Evolutionary conservation across 2,329 filamentous ascomycete genomes (phyloP).

Genomic region (Penicillium sp.): DNA sequence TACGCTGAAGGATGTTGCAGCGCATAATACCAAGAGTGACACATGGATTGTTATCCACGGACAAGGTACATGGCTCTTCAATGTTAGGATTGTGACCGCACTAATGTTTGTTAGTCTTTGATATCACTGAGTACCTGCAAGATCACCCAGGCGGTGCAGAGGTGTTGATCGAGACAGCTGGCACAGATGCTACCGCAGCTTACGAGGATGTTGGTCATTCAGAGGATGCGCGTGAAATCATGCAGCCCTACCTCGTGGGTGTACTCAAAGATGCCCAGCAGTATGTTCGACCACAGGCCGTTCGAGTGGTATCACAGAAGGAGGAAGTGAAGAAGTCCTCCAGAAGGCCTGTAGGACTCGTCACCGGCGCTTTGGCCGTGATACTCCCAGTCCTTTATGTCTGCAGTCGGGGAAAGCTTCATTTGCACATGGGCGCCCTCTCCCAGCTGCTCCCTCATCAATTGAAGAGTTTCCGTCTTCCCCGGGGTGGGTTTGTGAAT

Average conservation of each 20-base stretch:
- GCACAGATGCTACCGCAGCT: conserved; percentile 43
- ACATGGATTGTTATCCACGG: conserved; percentile 59
- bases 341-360: conserved; percentile 31
- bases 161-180: conserved; percentile 42
- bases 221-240: conserved; percentile 46
- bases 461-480: conserved; percentile 4
- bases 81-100: background rate
- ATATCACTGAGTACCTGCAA: conserved; percentile 58
- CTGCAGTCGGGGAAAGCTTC: conserved; percentile 3
- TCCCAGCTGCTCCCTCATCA: conserved; percentile 3
- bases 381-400: conserved; percentile 11
- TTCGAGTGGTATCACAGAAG: conserved; percentile 22
- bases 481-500: conserved; percentile 22
- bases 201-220: conserved; percentile 49
- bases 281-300: conserved; percentile 16
- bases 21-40: conserved; percentile 51
- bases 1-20: conserved; percentile 41
- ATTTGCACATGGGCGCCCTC: background rate
- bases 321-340: conserved; percentile 7
- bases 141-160: conserved; percentile 57
- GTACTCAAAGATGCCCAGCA: conserved; percentile 27
- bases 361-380: conserved; percentile 11
- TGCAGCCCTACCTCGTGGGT: conserved; percentile 33
- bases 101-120: conserved; percentile 50
- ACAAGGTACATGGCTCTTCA: conserved; percentile 44